Conservation (phyloP, 176 grass and related monocot genomes). For the Avena insularis region DNA sequence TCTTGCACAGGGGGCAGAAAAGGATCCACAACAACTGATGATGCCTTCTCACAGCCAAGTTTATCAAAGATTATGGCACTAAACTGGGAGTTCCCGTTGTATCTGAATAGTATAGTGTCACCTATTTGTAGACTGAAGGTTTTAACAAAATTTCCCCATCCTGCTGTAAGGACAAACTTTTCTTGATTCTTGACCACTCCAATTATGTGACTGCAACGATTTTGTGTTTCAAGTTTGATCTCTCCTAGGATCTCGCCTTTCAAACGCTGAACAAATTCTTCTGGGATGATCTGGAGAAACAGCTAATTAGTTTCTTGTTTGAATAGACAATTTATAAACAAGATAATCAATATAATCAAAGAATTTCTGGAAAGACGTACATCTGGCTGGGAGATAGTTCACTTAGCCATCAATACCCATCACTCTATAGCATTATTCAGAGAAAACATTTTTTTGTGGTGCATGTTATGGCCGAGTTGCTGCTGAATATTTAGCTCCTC, state of each 20-base stretch:
- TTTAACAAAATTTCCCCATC: neutral
- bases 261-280: constrained; percentile 6
- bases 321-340: neutral
- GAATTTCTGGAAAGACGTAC: no score
- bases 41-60: constrained; percentile 11
- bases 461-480: neutral
- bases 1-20: neutral
- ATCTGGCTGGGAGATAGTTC: no score
- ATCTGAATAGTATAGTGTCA: constrained; percentile 3
- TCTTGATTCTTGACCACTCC: neutral
- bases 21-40: neutral
- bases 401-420: neutral
- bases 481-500: neutral
- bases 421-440: neutral
- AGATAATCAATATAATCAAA: neutral
- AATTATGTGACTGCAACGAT: neutral
- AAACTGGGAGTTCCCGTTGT: neutral
- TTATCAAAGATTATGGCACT: neutral
- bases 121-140: neutral
- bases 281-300: constrained; percentile 3
- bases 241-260: neutral
- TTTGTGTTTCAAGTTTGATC: constrained; percentile 4
- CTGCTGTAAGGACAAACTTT: neutral
- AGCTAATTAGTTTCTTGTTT: neutral
- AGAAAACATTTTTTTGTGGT: neutral